phyloP scores from a whole-genome alignment of 345 rosid species.

The Combretum micranthum region DNA sequence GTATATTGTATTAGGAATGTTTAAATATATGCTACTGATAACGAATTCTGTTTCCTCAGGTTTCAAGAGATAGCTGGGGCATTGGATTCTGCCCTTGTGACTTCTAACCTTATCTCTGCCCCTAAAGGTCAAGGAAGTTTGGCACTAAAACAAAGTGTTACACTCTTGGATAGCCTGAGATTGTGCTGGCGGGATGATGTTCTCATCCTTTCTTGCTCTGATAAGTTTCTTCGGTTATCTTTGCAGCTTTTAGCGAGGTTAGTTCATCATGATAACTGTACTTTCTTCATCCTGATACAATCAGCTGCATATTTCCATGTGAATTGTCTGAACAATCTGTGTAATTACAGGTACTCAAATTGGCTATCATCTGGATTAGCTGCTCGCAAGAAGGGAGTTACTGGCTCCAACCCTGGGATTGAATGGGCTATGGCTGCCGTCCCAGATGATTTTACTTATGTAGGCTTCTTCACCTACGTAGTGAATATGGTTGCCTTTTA shows the following conservation, averaged over 20 bases:
- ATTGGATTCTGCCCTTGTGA: slow-evolving; percentile 68
- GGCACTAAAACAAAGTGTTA: slow-evolving; percentile 65
- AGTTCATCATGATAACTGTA: neutral
- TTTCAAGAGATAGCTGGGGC: slow-evolving; percentile 98
- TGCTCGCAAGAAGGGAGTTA: slow-evolving; percentile 47
- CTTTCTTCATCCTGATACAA: too few relatives aligned
- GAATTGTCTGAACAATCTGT: neutral
- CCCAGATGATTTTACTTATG: slow-evolving; percentile 79
- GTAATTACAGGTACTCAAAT: slow-evolving; percentile 49
- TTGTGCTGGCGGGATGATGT: slow-evolving; percentile 96
- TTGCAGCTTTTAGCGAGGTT: slow-evolving; percentile 93
- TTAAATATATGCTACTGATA: slow-evolving; percentile 7
- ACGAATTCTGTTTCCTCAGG: slow-evolving; percentile 36
- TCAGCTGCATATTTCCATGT: too few relatives aligned
- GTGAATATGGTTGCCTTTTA: slow-evolving; percentile 7
- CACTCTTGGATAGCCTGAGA: slow-evolving; percentile 77
- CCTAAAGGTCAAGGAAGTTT: slow-evolving; percentile 45
- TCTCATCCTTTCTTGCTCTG: slow-evolving; percentile 78
- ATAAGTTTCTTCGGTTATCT: slow-evolving; percentile 94
- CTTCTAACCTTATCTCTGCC: slow-evolving; percentile 56
- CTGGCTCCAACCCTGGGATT: slow-evolving; percentile 54
- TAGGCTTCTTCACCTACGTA: slow-evolving; percentile 27
- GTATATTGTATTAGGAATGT: neutral
- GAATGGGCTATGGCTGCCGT: slow-evolving; percentile 84
- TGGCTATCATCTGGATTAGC: slow-evolving; percentile 87